Conservation (phyloP, 169 alveolate species). For the Ichthyophthirius multifiliis region DNA sequence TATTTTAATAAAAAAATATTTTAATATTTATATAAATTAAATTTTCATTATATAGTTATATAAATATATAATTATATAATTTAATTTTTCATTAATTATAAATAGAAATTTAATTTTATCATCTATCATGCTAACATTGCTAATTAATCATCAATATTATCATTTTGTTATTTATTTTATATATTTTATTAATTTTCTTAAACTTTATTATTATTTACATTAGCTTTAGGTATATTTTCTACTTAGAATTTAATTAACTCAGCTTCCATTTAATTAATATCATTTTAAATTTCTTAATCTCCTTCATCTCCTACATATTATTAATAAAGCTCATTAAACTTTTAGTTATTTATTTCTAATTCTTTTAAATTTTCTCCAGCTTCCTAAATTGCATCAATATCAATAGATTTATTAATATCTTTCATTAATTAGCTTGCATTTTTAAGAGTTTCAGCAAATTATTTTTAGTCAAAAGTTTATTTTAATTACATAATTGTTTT, state of each 20-base stretch:
- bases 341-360: neutral
- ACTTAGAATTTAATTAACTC: neutral
- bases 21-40: too few relatives aligned
- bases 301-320: neutral
- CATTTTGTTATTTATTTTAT: neutral
- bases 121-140: neutral
- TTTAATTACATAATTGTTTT: neutral
- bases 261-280: neutral
- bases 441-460: neutral
- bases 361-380: neutral
- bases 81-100: too few relatives aligned
- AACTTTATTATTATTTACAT: too few relatives aligned
- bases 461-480: neutral
- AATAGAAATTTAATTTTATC: neutral
- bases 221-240: neutral
- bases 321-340: neutral
- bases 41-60: too few relatives aligned
- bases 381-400: slow-evolving; percentile 5
- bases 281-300: neutral
- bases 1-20: too few relatives aligned
- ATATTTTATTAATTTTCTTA: neutral
- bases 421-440: neutral
- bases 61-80: too few relatives aligned
- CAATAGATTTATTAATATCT: neutral
- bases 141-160: neutral